Evolutionary conservation across 2,329 filamentous ascomycete genomes (phyloP), one percentile per base, ranked within the genome.

Genomic region (Cladosporium halotolerans): DNA sequence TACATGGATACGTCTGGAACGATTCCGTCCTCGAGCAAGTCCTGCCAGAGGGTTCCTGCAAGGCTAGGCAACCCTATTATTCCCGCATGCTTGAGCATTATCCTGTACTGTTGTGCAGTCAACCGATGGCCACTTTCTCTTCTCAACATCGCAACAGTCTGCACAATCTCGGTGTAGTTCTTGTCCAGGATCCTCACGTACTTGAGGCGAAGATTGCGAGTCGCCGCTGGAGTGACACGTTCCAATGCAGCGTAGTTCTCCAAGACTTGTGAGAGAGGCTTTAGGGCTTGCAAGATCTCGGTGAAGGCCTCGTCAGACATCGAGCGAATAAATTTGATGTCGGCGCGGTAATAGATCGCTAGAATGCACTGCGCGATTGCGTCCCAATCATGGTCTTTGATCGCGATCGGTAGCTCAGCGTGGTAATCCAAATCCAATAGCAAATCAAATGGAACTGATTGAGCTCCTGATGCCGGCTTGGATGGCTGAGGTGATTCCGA

Each of bases 261-360:
- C 19, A 70, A 66, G 39, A 81, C 59, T 19, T 68, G 62, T 0
- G 86, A 84, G 54, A 87, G 82, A 38, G 48, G 40, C 31, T 38
- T 40, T 8, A 90, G 68, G 4, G 76, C 73, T 33, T 77, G 76
- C 31, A 91, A 66, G 9, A 86, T 77, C 57, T 86, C 82, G 1
- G 82, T 80, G 62, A 89, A 83, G 1, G 77, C 77, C 1, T 76
- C 72, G 1, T 74, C 66, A 0, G 84, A 75, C 18, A 89, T 65
- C 4, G 60, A 62, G 16, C 39, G 45, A 23, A 71, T 54, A 48
- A 64, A 67, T 8, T 62, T 57, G 16, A 54, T 28, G 38, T 70
- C 62, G 7, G 67, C 51, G 9, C 49, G 52, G 14, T 53, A 50
- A n/a, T 57, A 34, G 28, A 61, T 61, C 11, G 60, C 56, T 31